Evolutionary conservation across 2,329 filamentous ascomycete genomes (phyloP), one percentile per base, ranked within the genome.

Genomic region (Aureobasidium sp.): DNA sequence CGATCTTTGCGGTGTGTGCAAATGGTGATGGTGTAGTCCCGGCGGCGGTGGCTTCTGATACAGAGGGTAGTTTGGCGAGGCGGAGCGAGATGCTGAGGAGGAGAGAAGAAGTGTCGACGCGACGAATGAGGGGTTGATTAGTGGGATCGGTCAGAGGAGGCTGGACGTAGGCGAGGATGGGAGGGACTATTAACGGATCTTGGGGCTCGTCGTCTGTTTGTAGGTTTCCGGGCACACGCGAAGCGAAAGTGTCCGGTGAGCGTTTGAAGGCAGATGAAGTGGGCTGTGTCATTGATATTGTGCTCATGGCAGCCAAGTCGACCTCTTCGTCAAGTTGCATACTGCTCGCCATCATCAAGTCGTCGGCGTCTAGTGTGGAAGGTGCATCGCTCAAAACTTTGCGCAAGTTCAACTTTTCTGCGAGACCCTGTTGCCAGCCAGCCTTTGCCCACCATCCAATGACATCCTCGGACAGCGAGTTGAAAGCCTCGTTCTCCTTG

Each of bases 381-480:
- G 54, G 42, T 21, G 72, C 72, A 62, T 71, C 78, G 14, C 82
- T 79, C 54, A 94, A 79, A 4, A 93, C 82, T 48, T 87, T 80
- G 54, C 83, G 78, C 58, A 96, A 77, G 1, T 86, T 83, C 8
- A 97, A 80, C 74, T 96, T 97, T 57, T 88, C 84, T 0, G 83
- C 84, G 3, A 97, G 78, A 0, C 90, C 89, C 3, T 83, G 79
- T 73, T 97, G 92, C 94, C 94, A 99, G 60, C 86, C 86, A 0
- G 93, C 86, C 73, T 97, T 97, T 37, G 92, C 90, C 91, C 92
- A 96, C 89, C 90, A 96, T 7, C 92, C 91, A 16, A 97, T 79
- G 6, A 97, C 85, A 69, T 97, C 93, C 73, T 97, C 93, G 36
- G 89, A 89, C 51, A 99, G 86, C 61, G 87, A 95, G 68, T 96